Conservation (phyloP, 352 stramenopile genomes). For the Globisporangium alternatum region DNA sequence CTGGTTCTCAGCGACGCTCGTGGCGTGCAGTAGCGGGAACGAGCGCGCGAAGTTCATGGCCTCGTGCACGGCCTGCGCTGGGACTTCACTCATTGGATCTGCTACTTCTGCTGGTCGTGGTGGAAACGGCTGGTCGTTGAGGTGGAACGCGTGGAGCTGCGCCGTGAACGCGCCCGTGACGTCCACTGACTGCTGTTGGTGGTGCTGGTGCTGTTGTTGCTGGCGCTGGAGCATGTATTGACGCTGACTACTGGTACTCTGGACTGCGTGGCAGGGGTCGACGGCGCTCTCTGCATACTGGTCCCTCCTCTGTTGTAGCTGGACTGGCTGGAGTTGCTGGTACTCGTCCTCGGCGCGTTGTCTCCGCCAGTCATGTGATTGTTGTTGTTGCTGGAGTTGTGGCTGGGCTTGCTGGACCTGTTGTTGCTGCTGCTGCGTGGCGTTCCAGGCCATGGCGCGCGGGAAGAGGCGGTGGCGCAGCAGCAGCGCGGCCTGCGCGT, state of each 20-base stretch:
- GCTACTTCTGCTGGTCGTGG: too few species aligned
- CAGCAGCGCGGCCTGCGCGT: slow-evolving; percentile 21
- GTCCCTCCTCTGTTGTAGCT: too few species aligned
- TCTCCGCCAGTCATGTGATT: not conserved
- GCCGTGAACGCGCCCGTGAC: slow-evolving; percentile 10
- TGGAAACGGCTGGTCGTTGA: slow-evolving; percentile 7
- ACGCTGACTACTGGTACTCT: slow-evolving; percentile 1
- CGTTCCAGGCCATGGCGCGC: slow-evolving; percentile 58
- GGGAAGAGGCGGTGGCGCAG: slow-evolving; percentile 63
- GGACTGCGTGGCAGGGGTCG: not conserved
- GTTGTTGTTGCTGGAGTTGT: not conserved
- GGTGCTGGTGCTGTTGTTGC: not conserved
- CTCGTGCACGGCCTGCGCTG: slow-evolving; percentile 3
- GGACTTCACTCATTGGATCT: not conserved
- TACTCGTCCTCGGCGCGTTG: not conserved
- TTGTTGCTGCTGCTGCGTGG: slow-evolving; percentile 25
- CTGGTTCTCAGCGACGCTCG: slow-evolving; percentile 18
- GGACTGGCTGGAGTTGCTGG: not conserved
- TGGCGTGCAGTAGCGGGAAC: slow-evolving; percentile 38
- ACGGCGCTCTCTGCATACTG: too few species aligned
- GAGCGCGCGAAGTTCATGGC: slow-evolving; percentile 30
- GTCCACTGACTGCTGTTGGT: slow-evolving; percentile 3
- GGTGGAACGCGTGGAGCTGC: slow-evolving; percentile 9
- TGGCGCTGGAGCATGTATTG: not conserved
- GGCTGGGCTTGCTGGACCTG: not conserved